Percentiles rank a stretch among this genome's conserved stretches.
phyloP scores from a whole-genome alignment of 768 basidiomycete genomes.

The Sarcomyxa edulis region DNA sequence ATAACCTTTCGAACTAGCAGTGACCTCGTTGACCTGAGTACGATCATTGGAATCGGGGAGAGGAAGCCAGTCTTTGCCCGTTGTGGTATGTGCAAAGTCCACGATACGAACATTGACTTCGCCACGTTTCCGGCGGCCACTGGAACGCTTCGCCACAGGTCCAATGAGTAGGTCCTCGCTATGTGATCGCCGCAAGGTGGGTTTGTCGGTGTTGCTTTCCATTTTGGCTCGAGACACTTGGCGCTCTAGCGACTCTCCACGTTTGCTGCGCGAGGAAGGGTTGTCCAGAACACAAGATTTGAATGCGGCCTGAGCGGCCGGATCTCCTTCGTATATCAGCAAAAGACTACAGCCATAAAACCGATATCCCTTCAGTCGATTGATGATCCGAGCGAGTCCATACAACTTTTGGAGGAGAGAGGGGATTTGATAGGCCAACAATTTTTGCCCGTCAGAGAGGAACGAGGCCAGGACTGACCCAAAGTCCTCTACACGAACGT shows the following conservation, averaged over 20 bases:
- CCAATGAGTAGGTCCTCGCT: slow-evolving; percentile 77
- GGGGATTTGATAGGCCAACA: slow-evolving; percentile 92
- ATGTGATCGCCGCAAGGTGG: slow-evolving; percentile 62
- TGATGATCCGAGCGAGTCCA: slow-evolving; percentile 87
- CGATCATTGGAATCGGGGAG: slow-evolving; percentile 44
- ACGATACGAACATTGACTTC: slow-evolving; percentile 96
- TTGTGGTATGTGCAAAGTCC: slow-evolving; percentile 98
- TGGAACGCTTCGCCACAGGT: slow-evolving; percentile 56
- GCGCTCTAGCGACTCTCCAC: slow-evolving; percentile 75
- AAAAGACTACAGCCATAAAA: slow-evolving; percentile 98
- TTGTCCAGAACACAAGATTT: slow-evolving; percentile 57
- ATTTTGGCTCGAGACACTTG: slow-evolving; percentile 31
- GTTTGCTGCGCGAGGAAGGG: slow-evolving; percentile 63
- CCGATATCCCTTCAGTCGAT: slow-evolving; percentile 88
- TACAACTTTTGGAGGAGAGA: slow-evolving; percentile 87
- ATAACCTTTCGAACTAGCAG: slow-evolving; percentile 68
- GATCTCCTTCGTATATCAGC: slow-evolving; percentile 96
- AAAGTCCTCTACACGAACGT: slow-evolving; percentile 84
- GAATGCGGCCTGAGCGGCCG: slow-evolving; percentile 76
- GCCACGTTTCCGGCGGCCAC: slow-evolving; percentile 72
- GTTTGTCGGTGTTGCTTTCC: slow-evolving; percentile 35
- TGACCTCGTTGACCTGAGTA: slow-evolving; percentile 36
- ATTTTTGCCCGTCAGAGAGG: slow-evolving; percentile 74
- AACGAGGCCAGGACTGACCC: slow-evolving; percentile 77
- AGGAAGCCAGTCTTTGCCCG: slow-evolving; percentile 85